These are phyloP conservation scores for Ustilago bromivora DNA, from an alignment of 1,284 basidiomycete species.

Conservation along the genomic window DNA sequence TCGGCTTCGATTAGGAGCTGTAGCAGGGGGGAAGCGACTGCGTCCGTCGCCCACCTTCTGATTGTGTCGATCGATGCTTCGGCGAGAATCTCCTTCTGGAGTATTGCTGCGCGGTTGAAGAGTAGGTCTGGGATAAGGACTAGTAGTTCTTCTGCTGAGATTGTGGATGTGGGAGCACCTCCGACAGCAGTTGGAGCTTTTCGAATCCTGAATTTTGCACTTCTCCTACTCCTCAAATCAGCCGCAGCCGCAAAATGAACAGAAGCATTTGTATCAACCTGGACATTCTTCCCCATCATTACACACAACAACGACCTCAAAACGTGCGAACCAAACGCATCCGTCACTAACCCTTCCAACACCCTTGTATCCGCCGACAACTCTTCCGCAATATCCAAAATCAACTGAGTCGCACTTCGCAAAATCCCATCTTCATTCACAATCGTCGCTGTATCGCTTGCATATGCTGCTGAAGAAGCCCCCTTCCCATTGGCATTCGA, in stretches of 20 bases:
- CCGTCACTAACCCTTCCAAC: slow-evolving; percentile 40
- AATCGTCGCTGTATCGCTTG: slow-evolving; percentile 39
- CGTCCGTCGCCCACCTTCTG: slow-evolving; percentile 46
- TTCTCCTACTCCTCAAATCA: slow-evolving; percentile 54
- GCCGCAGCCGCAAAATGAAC: slow-evolving; percentile 14
- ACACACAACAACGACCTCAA: slow-evolving; percentile 60
- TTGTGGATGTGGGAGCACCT: neutral
- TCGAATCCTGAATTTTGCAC: slow-evolving; percentile 61
- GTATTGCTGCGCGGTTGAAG: slow-evolving; percentile 19
- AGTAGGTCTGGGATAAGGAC: slow-evolving; percentile 41
- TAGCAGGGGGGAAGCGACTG: slow-evolving; percentile 59
- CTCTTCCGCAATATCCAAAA: slow-evolving; percentile 54
- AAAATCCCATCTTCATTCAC: slow-evolving; percentile 56
- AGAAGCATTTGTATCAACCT: slow-evolving; percentile 16
- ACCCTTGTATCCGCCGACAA: slow-evolving; percentile 25
- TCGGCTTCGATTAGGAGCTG: slow-evolving; percentile 55
- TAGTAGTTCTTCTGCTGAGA: slow-evolving; percentile 16
- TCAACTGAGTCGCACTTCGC: slow-evolving; percentile 49
- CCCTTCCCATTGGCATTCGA: slow-evolving; percentile 15
- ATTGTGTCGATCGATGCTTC: slow-evolving; percentile 22
- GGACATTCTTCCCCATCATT: slow-evolving; percentile 55
- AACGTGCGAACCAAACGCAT: slow-evolving; percentile 61
- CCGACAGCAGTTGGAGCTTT: slow-evolving; percentile 34
- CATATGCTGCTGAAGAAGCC: slow-evolving; percentile 25
- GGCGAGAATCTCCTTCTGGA: slow-evolving; percentile 25